Evolutionary conservation across 352 stramenopile species (phyloP).

Genomic region (Phytophthora multivora): DNA sequence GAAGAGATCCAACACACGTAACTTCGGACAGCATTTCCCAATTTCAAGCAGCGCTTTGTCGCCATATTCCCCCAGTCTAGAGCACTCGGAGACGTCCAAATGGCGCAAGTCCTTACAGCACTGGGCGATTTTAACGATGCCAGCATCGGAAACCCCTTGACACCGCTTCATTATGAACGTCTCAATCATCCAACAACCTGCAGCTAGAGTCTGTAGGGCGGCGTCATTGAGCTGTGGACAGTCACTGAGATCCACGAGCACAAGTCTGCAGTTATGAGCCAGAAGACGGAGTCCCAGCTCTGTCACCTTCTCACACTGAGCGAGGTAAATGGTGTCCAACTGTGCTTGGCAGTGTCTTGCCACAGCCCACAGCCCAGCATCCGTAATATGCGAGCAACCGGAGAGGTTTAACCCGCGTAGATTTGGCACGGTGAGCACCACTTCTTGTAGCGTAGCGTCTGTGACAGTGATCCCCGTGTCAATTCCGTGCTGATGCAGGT

Average conservation of each 20-base stretch:
- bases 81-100: slow-evolving; percentile 88
- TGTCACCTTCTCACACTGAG: slow-evolving; percentile 80
- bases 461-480: slow-evolving; percentile 88
- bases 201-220: slow-evolving; percentile 83
- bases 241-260: slow-evolving; percentile 83
- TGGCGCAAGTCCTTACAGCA: slow-evolving; percentile 81
- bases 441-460: slow-evolving; percentile 91
- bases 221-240: slow-evolving; percentile 87
- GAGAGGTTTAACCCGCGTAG: slow-evolving; percentile 72
- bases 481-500: slow-evolving; percentile 86
- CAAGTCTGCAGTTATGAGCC: slow-evolving; percentile 85
- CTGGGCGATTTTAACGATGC: slow-evolving; percentile 87
- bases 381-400: slow-evolving; percentile 79
- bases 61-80: slow-evolving; percentile 90
- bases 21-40: slow-evolving; percentile 74
- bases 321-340: slow-evolving; percentile 81
- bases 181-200: slow-evolving; percentile 86
- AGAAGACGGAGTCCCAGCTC: slow-evolving; percentile 90
- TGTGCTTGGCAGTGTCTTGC: slow-evolving; percentile 67
- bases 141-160: slow-evolving; percentile 75
- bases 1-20: slow-evolving; percentile 85
- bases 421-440: slow-evolving; percentile 73
- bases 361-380: slow-evolving; percentile 89
- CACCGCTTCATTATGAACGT: slow-evolving; percentile 87
- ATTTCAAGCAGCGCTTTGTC: slow-evolving; percentile 92